Percentiles rank a stretch among this genome's conserved stretches.
Evolutionary conservation across 352 stramenopile genomes (phyloP).

Genomic region (Globisporangium okanoganense): DNA sequence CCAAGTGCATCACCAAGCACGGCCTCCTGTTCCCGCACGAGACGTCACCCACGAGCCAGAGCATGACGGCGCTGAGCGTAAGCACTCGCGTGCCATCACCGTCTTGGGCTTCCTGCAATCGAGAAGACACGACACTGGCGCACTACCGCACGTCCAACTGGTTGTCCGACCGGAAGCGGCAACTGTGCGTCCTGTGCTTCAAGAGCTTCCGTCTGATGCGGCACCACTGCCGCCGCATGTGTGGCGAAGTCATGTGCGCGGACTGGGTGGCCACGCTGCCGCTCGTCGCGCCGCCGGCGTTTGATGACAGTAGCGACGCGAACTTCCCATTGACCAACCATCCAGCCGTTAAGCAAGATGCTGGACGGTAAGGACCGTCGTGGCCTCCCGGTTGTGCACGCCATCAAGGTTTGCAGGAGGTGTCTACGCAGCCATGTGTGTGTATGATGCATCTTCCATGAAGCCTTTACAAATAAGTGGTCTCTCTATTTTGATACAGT

Average conservation of each 20-base stretch:
- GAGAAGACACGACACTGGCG: constrained; percentile 8
- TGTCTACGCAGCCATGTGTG: too few species aligned
- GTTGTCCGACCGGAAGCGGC: constrained; percentile 57
- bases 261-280: constrained; percentile 65
- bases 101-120: constrained; percentile 15
- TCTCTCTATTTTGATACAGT: too few species aligned
- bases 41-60: constrained; percentile 2
- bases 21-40: constrained; percentile 59
- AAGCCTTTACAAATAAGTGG: too few species aligned
- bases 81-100: constrained; percentile 27
- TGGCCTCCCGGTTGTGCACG: constrained; percentile 56
- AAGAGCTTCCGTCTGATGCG: constrained; percentile 66
- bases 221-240: constrained; percentile 74
- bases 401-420: constrained; percentile 72
- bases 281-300: constrained; percentile 37
- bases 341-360: constrained; percentile 40
- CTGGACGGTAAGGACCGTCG: constrained; percentile 33
- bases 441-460: too few species aligned
- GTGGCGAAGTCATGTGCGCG: constrained; percentile 68
- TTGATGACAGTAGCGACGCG: constrained; percentile 7
- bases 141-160: constrained; percentile 42
- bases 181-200: constrained; percentile 62
- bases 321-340: constrained; percentile 27
- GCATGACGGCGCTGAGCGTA: constrained; percentile 23
- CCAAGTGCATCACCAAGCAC: constrained; percentile 82